phyloP scores from a whole-genome alignment of 805 yeast genomes.

The Starmera quercuum region DNA sequence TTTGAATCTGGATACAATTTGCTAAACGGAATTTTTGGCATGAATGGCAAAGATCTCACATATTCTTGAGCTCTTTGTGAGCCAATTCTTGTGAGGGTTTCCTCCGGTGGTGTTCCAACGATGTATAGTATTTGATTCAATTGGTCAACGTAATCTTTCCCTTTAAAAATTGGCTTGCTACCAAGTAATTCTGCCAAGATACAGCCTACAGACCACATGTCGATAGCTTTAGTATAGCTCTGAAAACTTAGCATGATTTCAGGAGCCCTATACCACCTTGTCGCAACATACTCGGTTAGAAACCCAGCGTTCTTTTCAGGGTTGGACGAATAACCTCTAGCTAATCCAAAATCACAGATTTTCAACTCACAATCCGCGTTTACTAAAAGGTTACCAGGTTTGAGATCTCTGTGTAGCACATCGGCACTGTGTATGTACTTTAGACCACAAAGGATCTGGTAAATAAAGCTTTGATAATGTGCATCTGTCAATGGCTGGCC shows the following conservation, averaged over 20 bases:
- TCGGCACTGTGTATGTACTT: constrained; percentile 87
- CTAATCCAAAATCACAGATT: constrained; percentile 94
- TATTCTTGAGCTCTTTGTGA: constrained; percentile 88
- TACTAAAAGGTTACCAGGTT: constrained; percentile 88
- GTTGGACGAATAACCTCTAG: constrained; percentile 80
- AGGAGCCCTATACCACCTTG: constrained; percentile 98
- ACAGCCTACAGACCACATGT: constrained; percentile 97
- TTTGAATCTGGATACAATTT: constrained; percentile 78
- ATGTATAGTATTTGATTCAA: constrained; percentile 78
- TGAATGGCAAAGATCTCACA: constrained; percentile 77
- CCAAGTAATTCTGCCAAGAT: constrained; percentile 90
- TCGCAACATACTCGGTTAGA: constrained; percentile 95
- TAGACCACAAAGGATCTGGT: constrained; percentile 87
- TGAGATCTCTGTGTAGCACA: constrained; percentile 88
- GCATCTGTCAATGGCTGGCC: constrained; percentile 92
- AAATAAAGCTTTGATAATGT: constrained; percentile 88
- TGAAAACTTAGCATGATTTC: constrained; percentile 94
- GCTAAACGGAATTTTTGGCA: constrained; percentile 69
- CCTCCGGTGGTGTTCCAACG: constrained; percentile 86
- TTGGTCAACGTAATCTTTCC: constrained; percentile 94
- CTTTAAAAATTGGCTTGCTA: constrained; percentile 87
- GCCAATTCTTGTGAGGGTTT: constrained; percentile 62
- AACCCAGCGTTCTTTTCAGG: constrained; percentile 88
- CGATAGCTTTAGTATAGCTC: constrained; percentile 93
- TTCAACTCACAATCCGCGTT: constrained; percentile 96